Evolutionary conservation across 2,329 filamentous ascomycete genomes (phyloP).

Genomic region (Trichoderma sp.): DNA sequence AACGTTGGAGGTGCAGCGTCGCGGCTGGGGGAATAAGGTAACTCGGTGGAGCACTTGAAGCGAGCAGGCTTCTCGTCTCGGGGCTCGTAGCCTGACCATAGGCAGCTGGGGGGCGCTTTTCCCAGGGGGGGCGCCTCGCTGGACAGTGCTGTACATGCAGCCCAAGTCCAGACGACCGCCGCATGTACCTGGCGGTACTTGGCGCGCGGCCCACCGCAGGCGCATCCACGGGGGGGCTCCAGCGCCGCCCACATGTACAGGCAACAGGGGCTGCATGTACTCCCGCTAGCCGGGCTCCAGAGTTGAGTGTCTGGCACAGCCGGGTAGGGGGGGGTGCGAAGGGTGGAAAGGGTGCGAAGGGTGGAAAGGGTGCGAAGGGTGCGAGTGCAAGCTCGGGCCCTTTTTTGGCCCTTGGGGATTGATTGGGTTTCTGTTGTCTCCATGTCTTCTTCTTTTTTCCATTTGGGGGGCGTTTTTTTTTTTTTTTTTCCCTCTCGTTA

Average conservation of each 20-base stretch:
- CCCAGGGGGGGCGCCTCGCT: conserved; percentile 10
- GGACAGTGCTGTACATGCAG: conserved; percentile 16
- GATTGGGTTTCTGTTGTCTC: background rate
- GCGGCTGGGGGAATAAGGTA: conserved; percentile 19
- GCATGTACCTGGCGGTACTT: background rate
- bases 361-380: background rate
- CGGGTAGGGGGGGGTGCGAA: background rate
- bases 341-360: background rate
- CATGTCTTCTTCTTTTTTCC: background rate
- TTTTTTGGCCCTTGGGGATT: background rate
- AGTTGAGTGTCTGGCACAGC: background rate
- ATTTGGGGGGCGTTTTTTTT: background rate
- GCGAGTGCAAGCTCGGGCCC: conserved; percentile 5
- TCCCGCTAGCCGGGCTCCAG: background rate
- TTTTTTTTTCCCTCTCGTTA: too few species aligned
- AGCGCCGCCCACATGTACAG: conserved; percentile 1
- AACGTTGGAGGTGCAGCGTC: conserved; percentile 17
- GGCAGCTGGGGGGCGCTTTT: background rate
- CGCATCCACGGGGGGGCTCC: background rate
- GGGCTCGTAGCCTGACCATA: conserved; percentile 14
- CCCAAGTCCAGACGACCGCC: conserved; percentile 6
- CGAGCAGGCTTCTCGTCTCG: conserved; percentile 16
- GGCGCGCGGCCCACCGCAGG: background rate
- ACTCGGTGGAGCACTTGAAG: conserved; percentile 19
- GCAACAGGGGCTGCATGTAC: conserved; percentile 11